Conservation (phyloP, 352 stramenopile species). For the Saprolegnia parasitica region DNA sequence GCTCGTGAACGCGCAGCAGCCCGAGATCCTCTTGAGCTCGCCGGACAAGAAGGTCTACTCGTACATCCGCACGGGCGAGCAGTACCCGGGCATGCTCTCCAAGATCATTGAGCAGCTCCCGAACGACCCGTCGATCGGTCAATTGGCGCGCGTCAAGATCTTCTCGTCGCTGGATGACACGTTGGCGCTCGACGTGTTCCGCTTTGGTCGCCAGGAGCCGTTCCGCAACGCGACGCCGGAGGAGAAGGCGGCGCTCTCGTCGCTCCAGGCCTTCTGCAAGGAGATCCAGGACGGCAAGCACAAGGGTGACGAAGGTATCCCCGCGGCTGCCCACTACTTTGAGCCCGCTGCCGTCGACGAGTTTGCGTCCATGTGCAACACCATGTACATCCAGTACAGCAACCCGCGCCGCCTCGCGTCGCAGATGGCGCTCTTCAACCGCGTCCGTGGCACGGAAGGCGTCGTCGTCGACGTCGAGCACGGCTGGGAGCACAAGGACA, state of each 20-base stretch:
- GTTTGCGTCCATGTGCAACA: conserved; percentile 66
- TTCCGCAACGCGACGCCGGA: conserved; percentile 56
- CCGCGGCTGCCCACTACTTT: conserved; percentile 49
- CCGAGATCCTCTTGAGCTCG: conserved; percentile 78
- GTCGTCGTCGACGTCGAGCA: conserved; percentile 75
- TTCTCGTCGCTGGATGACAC: conserved; percentile 84
- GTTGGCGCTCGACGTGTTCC: conserved; percentile 83
- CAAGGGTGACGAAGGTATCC: conserved; percentile 45
- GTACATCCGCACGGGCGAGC: conserved; percentile 72
- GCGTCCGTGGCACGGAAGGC: conserved; percentile 64
- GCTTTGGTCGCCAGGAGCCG: conserved; percentile 67
- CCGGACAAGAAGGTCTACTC: conserved; percentile 68
- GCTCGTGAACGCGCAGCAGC: conserved; percentile 66
- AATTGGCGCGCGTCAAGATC: conserved; percentile 84
- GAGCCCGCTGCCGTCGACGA: conserved; percentile 55
- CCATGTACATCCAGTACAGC: conserved; percentile 80
- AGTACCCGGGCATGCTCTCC: conserved; percentile 67
- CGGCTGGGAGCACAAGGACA: conserved; percentile 69
- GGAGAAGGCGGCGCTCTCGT: conserved; percentile 51
- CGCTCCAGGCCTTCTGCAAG: conserved; percentile 62
- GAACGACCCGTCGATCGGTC: conserved; percentile 51
- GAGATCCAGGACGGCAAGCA: conserved; percentile 77
- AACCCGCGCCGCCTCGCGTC: conserved; percentile 64
- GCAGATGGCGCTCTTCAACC: conserved; percentile 66
- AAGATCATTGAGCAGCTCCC: conserved; percentile 70